Evolutionary conservation across 148 eudicot genomes (phyloP), one percentile per base, ranked within the genome.

Genomic region (Chenopodium quinoa): DNA sequence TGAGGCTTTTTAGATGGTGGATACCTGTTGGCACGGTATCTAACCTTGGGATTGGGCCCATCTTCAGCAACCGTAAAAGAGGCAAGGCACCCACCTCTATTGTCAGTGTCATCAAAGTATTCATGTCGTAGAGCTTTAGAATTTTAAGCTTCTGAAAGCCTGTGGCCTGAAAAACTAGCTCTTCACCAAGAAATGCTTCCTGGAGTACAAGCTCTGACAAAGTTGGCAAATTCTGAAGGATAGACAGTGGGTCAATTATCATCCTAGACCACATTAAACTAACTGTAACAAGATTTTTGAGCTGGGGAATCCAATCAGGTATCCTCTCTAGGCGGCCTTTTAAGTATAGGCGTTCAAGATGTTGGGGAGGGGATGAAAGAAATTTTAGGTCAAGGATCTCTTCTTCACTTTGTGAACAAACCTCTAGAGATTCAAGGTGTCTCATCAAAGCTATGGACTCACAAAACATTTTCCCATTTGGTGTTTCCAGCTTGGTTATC

Each of bases 91-190:
- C 81, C n/a, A 31, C 2, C 10, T 67, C 50, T 37, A 81, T 63
- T 31, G 27, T 48, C 68, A 85, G 62, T 9, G 23, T 44, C 22
- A 3, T 76, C 83, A 83, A 81, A 71, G 67, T 71, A 81, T 52
- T 73, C 84, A 63, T 83, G 63, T 12, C 79, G 29, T 31, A 84
- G 58, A 60, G 62, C 69, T 80, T 58, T 25, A 80, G 54, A 23
- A 60, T 75, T 71, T 82, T 89, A 4, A 89, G 88, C 32, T 85
- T 85, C 75, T 79, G 78, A 81, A 87, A 89, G 2, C 76, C 68
- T 3, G 47, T 25, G 31, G 84, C 85, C 25, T 64, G 8, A 48
- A 87, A 85, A 25, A 50, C 46, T 67, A 87, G 79, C 54, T 69
- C 44, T 22, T 54, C 62, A 4, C 88, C 88, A 4, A n/a, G 29